Evolutionary conservation across 73 alveolate species (phyloP), one percentile per base, ranked within the genome.

Genomic region (Diophrys appendiculata): DNA sequence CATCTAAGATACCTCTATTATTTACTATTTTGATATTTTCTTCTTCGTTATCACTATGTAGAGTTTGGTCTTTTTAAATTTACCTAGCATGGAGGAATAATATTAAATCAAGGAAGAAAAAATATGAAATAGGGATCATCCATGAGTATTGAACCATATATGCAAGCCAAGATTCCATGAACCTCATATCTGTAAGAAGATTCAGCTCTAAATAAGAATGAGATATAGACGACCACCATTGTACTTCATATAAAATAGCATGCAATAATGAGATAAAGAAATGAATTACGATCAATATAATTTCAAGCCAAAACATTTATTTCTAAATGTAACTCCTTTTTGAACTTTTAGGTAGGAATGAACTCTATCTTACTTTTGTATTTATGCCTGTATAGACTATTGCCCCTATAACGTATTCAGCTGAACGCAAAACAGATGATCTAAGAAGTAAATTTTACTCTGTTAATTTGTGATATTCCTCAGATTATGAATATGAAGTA

Each of bases 81-180:
- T n/a, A n/a, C n/a, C n/a, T n/a, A n/a, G n/a, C n/a, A n/a, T n/a
- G n/a, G n/a, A n/a, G n/a, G n/a, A n/a, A n/a, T n/a, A n/a, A 82
- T 77, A 89, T 43, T 43, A 18, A 43, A 43, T 88, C 95, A 11
- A 92, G 76, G 85, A 88, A 65, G 25, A 92, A 95, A 81, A 84
- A 92, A 80, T 90, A 84, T 72, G 90, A 73, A 68, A 92, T 88
- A 60, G 97, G 97, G 78, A 86, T 68, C 73, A 86, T 29, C 52
- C 73, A 83, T 1, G 88, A 83, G 34, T 65, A 70, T 8, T 88
- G 80, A 24, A 82, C 90, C 83, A 83, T 73, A 35, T 27, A 82
- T 26, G 80, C 65, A 13, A 82, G 56, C 68, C 60, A 43, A 43
- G 60, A 43, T 18, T 11, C 18, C 18, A 5, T 18, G 18, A 43